Conservation (phyloP, 1,139 yeast species). For the Spathaspora sp. region DNA sequence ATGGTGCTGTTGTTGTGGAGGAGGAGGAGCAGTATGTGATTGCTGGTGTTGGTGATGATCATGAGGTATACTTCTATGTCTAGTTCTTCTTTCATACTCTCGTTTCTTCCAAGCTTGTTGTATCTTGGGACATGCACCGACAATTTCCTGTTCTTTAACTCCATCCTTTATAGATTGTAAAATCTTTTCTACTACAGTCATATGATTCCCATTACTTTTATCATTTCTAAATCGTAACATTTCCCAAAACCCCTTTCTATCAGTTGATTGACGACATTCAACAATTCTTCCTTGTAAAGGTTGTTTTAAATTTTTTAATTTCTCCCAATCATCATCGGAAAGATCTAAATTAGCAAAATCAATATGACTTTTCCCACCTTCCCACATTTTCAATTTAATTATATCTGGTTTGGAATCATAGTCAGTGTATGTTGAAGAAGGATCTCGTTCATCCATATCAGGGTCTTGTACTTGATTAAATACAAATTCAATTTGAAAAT, state of each 20-base stretch:
- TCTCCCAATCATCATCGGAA: conserved; percentile 78
- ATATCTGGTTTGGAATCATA: conserved; percentile 78
- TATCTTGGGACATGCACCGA: conserved; percentile 41
- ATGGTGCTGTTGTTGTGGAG: conserved; percentile 4
- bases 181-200: conserved; percentile 76
- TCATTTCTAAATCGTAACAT: conserved; percentile 90
- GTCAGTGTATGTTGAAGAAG: conserved; percentile 72
- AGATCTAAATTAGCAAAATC: conserved; percentile 65
- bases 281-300: conserved; percentile 91
- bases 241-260: conserved; percentile 66
- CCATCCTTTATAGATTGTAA: conserved; percentile 84
- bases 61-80: conserved; percentile 12
- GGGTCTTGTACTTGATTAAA: conserved; percentile 70
- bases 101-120: conserved; percentile 37
- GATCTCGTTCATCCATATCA: conserved; percentile 67
- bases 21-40: conserved; percentile 6
- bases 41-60: conserved; percentile 12
- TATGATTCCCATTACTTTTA: conserved; percentile 83
- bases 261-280: conserved; percentile 68
- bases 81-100: conserved; percentile 27
- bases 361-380: conserved; percentile 67
- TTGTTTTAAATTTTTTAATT: conserved; percentile 63
- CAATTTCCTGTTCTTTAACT: conserved; percentile 74
- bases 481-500: conserved; percentile 70
- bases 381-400: conserved; percentile 70